phyloP scores from a whole-genome alignment of 805 yeast genomes.

The Tetrapisispora fleetii region DNA sequence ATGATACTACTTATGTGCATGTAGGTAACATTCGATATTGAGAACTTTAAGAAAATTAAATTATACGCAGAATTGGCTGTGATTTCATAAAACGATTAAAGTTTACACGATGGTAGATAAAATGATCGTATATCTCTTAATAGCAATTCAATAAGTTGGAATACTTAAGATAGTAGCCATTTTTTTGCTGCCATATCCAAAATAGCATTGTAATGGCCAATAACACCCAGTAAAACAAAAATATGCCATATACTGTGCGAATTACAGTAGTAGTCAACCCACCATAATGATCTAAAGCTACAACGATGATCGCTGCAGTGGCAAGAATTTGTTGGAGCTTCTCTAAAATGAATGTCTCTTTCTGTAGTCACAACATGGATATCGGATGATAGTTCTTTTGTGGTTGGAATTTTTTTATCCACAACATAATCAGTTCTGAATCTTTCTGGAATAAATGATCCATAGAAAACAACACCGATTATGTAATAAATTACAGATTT shows the following conservation, averaged over 20 bases:
- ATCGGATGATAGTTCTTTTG: constrained; percentile 22
- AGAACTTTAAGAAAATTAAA: no score
- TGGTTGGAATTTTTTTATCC: constrained; percentile 35
- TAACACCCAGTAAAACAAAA: constrained; percentile 79
- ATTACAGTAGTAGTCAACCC: constrained; percentile 66
- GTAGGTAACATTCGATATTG: not conserved
- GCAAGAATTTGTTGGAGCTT: constrained; percentile 27
- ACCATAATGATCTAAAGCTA: constrained; percentile 54
- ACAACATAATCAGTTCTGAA: constrained; percentile 63
- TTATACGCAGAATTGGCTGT: no score
- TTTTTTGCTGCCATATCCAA: constrained; percentile 53
- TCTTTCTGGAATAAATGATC: constrained; percentile 80
- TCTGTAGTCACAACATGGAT: constrained; percentile 26
- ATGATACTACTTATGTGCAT: not conserved
- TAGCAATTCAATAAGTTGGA: no score
- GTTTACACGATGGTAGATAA: no score
- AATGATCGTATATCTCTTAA: no score
- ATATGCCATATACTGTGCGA: constrained; percentile 94
- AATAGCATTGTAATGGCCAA: constrained; percentile 78
- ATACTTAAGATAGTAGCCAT: constrained; percentile 12
- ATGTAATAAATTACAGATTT: constrained; percentile 68
- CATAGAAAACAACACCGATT: constrained; percentile 79
- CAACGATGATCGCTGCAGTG: constrained; percentile 23
- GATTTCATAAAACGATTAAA: no score
- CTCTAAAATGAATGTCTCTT: constrained; percentile 32